These are phyloP conservation scores for Danielozyma ontarioensis DNA, from an alignment of 805 yeast genomes.

Conservation along the genomic window DNA sequence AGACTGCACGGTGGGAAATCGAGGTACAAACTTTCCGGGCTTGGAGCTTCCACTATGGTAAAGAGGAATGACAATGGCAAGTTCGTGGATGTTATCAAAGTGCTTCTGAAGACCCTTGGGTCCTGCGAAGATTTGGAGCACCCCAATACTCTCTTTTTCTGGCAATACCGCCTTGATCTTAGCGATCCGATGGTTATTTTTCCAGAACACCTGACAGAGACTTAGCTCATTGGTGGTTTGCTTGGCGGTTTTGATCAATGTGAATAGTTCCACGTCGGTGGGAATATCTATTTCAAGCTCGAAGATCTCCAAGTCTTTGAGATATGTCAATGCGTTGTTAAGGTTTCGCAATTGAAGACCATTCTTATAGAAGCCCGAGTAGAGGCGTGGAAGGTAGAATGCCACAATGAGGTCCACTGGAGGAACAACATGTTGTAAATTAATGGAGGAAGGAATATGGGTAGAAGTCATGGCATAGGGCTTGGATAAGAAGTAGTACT, in stretches of 20 bases:
- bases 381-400: conserved; percentile 77
- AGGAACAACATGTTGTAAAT: conserved; percentile 83
- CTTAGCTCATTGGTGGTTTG: conserved; percentile 48
- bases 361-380: conserved; percentile 70
- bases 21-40: conserved; percentile 61
- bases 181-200: conserved; percentile 54
- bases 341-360: conserved; percentile 55
- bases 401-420: conserved; percentile 76
- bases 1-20: conserved; percentile 67
- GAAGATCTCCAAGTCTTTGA: conserved; percentile 70
- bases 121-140: conserved; percentile 71
- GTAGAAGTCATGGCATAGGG: conserved; percentile 77
- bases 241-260: conserved; percentile 51
- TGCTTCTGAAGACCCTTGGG: conserved; percentile 54
- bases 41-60: conserved; percentile 64
- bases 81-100: conserved; percentile 55
- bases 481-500: conserved; percentile 70
- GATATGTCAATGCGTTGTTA: conserved; percentile 69
- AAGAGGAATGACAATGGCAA: conserved; percentile 70
- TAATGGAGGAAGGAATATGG: conserved; percentile 76
- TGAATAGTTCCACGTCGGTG: conserved; percentile 59
- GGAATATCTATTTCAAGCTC: conserved; percentile 78
- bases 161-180: conserved; percentile 82
- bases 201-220: conserved; percentile 77
- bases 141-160: conserved; percentile 60